phyloP scores from a whole-genome alignment of 1,284 basidiomycete species.

The Ustilago loliicola region DNA sequence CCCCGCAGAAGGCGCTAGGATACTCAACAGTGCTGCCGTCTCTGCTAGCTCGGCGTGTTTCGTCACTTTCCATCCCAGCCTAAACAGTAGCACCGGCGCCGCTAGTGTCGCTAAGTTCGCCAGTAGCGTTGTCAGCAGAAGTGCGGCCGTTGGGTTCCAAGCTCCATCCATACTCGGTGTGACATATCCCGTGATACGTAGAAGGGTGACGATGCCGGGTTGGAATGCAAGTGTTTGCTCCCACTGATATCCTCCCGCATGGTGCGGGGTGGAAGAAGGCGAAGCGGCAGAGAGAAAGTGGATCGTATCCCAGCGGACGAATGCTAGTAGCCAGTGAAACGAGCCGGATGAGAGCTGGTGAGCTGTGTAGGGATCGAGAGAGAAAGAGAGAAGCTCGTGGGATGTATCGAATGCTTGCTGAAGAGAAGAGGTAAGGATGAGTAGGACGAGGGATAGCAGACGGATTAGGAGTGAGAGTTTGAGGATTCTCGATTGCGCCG shows the following conservation, averaged over 20 bases:
- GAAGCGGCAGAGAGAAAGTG: constrained; percentile 76
- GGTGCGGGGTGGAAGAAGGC: constrained; percentile 12
- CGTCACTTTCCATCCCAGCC: constrained; percentile 66
- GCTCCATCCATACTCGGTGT: constrained; percentile 19
- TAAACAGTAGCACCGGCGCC: constrained; percentile 74
- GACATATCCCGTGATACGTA: constrained; percentile 39
- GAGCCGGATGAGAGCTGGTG: constrained; percentile 17
- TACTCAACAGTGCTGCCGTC: constrained; percentile 78
- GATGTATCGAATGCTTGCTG: constrained; percentile 64
- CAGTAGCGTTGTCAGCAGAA: constrained; percentile 38
- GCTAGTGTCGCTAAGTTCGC: constrained; percentile 70
- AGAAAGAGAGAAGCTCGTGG: constrained; percentile 42
- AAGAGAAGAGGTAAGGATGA: constrained; percentile 27
- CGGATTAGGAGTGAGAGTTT: constrained; percentile 29
- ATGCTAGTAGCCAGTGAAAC: constrained; percentile 41
- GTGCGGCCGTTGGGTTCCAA: constrained; percentile 53
- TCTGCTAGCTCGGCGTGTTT: constrained; percentile 75
- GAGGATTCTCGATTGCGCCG: constrained; percentile 21
- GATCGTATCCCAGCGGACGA: constrained; percentile 88
- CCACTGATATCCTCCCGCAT: constrained; percentile 74
- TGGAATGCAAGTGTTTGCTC: constrained; percentile 93
- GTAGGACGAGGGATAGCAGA: constrained; percentile 17
- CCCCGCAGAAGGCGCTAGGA: constrained; percentile 83
- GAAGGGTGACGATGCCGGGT: constrained; percentile 74
- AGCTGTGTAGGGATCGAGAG: constrained; percentile 22